Conservation (phyloP, 352 stramenopile genomes). For the Phytophthora podocarpi region DNA sequence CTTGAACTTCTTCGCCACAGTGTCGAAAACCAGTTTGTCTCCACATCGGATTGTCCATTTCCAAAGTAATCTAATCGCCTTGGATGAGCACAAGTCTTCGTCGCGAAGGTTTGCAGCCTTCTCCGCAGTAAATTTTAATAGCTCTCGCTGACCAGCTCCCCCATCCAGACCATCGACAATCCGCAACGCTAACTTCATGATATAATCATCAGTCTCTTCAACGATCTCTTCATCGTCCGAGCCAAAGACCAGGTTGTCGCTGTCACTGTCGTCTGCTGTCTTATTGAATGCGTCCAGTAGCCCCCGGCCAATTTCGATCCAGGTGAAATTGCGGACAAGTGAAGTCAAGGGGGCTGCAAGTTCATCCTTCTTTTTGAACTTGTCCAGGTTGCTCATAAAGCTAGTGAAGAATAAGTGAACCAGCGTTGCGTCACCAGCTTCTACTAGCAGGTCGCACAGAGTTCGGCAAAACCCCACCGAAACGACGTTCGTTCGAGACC, state of each 20-base stretch:
- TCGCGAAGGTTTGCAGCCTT: background rate
- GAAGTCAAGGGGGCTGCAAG: no score
- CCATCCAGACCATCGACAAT: constrained; percentile 7
- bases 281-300: no score
- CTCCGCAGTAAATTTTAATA: background rate
- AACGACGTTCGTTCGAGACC: no score
- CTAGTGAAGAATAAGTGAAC: background rate
- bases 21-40: background rate
- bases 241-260: no score
- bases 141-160: background rate
- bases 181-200: constrained; percentile 2
- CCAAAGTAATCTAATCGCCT: background rate
- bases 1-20: constrained; percentile 7
- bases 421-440: background rate
- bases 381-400: background rate
- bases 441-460: background rate
- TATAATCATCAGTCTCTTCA: background rate
- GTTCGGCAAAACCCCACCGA: no score
- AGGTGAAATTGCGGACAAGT: no score
- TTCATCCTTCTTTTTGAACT: background rate
- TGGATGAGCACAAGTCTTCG: background rate
- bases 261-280: no score
- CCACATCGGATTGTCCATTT: background rate
- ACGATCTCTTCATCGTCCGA: no score
- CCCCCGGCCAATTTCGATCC: background rate